Percentiles rank a stretch among this genome's conserved stretches.
Evolutionary conservation across 169 alveolate genomes (phyloP).

Genomic region (Plasmodium adleri): DNA sequence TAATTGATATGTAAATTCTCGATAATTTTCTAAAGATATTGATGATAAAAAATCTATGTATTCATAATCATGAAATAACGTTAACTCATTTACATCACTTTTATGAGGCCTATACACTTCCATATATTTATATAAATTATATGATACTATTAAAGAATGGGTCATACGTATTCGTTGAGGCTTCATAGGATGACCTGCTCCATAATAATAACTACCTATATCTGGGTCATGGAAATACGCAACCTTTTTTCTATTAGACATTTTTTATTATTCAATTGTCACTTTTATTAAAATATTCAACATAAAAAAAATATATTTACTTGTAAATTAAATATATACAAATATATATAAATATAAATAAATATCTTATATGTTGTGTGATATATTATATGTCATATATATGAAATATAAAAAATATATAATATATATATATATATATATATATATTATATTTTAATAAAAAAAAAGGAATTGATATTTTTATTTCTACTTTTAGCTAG

Average conservation of each 20-base stretch:
- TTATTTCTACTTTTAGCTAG: no score
- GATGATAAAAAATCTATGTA: slow-evolving; percentile 93
- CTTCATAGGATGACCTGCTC: slow-evolving; percentile 99
- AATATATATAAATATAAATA: neutral
- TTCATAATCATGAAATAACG: slow-evolving; percentile 96
- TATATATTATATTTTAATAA: no score
- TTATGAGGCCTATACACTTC: slow-evolving; percentile 97
- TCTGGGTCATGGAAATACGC: slow-evolving; percentile 95
- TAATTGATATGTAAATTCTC: slow-evolving; percentile 89
- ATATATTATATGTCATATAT: no score
- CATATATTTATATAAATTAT: slow-evolving; percentile 96
- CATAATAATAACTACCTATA: slow-evolving; percentile 97
- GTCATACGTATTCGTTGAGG: slow-evolving; percentile 99
- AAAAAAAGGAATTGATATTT: no score
- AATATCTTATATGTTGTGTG: no score
- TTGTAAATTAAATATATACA: neutral
- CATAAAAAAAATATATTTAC: neutral
- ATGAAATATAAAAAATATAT: no score
- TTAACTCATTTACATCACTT: slow-evolving; percentile 96
- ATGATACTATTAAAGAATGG: slow-evolving; percentile 96
- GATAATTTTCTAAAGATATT: slow-evolving; percentile 88
- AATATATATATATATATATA: no score
- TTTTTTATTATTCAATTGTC: neutral
- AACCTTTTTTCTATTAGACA: slow-evolving; percentile 87
- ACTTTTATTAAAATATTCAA: neutral